phyloP scores from a whole-genome alignment of 2,329 filamentous ascomycete genomes.

The Aspergillus proliferans region DNA sequence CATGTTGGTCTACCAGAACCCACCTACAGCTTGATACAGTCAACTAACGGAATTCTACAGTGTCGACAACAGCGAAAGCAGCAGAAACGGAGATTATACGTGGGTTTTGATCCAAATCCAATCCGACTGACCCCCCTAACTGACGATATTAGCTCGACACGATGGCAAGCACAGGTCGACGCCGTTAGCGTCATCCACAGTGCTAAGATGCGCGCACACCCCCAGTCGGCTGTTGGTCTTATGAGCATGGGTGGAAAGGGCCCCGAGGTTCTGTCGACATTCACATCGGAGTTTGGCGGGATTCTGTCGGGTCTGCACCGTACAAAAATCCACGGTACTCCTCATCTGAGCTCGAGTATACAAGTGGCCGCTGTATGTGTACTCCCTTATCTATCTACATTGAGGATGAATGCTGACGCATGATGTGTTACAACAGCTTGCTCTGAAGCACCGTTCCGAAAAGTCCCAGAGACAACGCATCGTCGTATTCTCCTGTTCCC shows the following conservation, averaged over 20 bases:
- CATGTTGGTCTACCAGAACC: constrained; percentile 46
- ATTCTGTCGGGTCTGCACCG: constrained; percentile 86
- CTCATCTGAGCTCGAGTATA: constrained; percentile 86
- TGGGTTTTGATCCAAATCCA: constrained; percentile 27
- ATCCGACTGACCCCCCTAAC: constrained; percentile 7
- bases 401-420: constrained; percentile 6
- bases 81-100: constrained; percentile 88
- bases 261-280: constrained; percentile 93
- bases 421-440: constrained; percentile 55
- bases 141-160: constrained; percentile 63
- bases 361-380: constrained; percentile 81
- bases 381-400: neutral
- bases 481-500: constrained; percentile 93
- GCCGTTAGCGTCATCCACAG: constrained; percentile 93
- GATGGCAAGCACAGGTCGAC: constrained; percentile 94
- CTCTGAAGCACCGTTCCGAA: constrained; percentile 95
- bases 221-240: constrained; percentile 91
- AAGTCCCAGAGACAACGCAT: constrained; percentile 95
- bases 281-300: constrained; percentile 94
- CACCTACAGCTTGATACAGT: constrained; percentile 7
- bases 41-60: constrained; percentile 35
- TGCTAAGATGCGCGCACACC: constrained; percentile 89
- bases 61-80: constrained; percentile 98
- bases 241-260: constrained; percentile 99
- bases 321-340: constrained; percentile 86